Evolutionary conservation across 2,329 filamentous ascomycete genomes (phyloP).

Genomic region (Laburnicola sp.): DNA sequence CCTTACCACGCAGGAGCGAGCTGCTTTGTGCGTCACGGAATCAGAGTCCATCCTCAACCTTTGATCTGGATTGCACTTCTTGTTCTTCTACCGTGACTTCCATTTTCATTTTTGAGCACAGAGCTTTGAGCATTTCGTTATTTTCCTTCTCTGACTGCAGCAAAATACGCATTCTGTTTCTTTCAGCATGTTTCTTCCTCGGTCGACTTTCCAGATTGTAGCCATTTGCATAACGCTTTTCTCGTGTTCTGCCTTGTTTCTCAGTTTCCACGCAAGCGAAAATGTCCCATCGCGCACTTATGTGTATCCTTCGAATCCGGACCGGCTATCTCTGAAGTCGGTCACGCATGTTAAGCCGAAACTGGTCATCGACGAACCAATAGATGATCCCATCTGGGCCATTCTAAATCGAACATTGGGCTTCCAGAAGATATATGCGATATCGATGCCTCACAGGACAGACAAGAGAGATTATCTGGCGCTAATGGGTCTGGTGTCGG

Average conservation of each 20-base stretch:
- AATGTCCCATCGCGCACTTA: neutral
- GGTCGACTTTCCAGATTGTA: neutral
- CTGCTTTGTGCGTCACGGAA: no score
- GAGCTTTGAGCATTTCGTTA: no score
- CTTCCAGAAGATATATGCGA: constrained; percentile 21
- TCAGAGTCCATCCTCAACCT: no score
- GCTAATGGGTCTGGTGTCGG: constrained; percentile 13
- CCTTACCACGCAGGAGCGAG: no score
- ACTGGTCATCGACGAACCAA: constrained; percentile 8
- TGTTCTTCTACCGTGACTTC: no score
- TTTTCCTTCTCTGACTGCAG: no score
- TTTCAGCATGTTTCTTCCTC: neutral
- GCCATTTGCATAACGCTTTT: constrained; percentile 1
- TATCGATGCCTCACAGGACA: constrained; percentile 19
- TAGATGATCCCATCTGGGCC: constrained; percentile 15
- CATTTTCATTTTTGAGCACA: no score
- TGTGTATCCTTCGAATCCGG: neutral
- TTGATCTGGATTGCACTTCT: no score
- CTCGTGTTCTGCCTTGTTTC: neutral
- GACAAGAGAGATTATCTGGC: constrained; percentile 18
- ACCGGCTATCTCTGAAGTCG: neutral
- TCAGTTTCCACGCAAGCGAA: neutral
- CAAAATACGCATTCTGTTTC: no score
- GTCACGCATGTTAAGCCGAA: neutral
- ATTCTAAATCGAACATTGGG: constrained; percentile 17